Base-by-base conservation (phyloP, 2,329 filamentous ascomycete species). In the Hyphodiscus sp. region DNA sequence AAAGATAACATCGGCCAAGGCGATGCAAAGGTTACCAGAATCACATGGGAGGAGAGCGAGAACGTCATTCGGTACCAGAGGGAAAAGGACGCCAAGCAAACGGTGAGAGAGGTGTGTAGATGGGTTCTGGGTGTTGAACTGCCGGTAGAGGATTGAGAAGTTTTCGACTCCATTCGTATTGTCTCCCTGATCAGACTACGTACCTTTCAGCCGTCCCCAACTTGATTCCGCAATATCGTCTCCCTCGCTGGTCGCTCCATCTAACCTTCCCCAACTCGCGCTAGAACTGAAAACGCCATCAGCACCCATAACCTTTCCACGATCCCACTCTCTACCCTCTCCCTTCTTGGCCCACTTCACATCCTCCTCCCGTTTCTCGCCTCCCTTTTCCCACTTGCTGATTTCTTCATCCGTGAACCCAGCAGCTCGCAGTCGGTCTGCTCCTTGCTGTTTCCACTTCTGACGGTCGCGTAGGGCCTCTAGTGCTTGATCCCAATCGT, bases 381-480 rank as follows among this genome's bases (percentile, higher is more conserved):
- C 74, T 20, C 80, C 79, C 49, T 76, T 82, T 67, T 86, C 83
- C 82, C 86, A 90, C 58, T 83, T 83, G 62, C 78, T 76, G 54
- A 96, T 81, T 63, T 91, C 81, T 4, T 83, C 80, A 16, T 91
- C 87, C 1, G 81, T 82, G 65, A 95, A 95, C 0, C 91, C 91
- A 0, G 89, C 90, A 19, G 81, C 81, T 33, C 83, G 83, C 55
- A 96, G 72, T 54, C 91, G 76, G 50, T 91, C 85, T 7, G 87
- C 87, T 29, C 90, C 89, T 61, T 85, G 82, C 58, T 84, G 78
- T 63, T 82, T 84, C 82, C 87, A 91, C 60, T 84, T 85, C 60
- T 89, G 81, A n/a, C 89, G 82, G 67, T 95, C 90, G 41, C 86
- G 80, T 52, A 89, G 76, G 4, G 85, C 83, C 69, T 95, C 90